Conservation (phyloP, 2,329 filamentous ascomycete species). For the Emergomyces orientalis region DNA sequence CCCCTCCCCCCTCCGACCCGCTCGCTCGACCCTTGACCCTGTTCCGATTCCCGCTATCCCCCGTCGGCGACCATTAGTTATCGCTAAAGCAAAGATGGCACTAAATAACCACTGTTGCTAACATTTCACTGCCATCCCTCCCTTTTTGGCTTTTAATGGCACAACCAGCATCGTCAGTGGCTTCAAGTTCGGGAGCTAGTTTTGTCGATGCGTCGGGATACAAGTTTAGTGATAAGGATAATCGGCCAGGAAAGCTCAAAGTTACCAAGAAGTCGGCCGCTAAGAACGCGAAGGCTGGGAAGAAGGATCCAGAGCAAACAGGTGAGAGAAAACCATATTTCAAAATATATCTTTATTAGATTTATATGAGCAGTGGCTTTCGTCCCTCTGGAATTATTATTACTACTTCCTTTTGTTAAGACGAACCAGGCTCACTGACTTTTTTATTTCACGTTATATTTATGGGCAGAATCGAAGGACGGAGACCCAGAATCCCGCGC, state of each 20-base stretch:
- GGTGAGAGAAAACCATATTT: not conserved
- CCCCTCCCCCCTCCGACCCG: conserved; percentile 1
- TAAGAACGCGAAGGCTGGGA: conserved; percentile 25
- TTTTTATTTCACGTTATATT: not conserved
- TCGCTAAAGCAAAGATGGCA: not conserved
- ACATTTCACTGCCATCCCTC: not conserved
- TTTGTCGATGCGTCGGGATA: conserved; percentile 39
- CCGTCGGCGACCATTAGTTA: not conserved
- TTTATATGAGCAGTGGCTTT: not conserved
- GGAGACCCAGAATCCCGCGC: conserved; percentile 24
- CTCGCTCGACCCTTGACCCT: not conserved
- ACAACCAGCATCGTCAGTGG: conserved; percentile 21
- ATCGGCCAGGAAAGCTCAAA: conserved; percentile 37
- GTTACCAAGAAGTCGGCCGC: conserved; percentile 30
- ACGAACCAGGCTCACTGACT: not conserved
- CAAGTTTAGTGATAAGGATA: conserved; percentile 38
- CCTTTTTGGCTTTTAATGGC: not conserved
- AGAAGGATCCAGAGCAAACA: conserved; percentile 27
- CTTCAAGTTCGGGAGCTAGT: conserved; percentile 25
- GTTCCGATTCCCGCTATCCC: not conserved
- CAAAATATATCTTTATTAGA: not conserved
- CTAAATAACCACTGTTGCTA: not conserved
- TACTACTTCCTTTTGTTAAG: not conserved
- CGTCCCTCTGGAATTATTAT: not conserved
- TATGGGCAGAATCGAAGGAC: conserved; percentile 15